These are phyloP conservation scores for Pseudogymnoascus sp. DNA, from an alignment of 2,329 filamentous ascomycete species.

Conservation along the genomic window DNA sequence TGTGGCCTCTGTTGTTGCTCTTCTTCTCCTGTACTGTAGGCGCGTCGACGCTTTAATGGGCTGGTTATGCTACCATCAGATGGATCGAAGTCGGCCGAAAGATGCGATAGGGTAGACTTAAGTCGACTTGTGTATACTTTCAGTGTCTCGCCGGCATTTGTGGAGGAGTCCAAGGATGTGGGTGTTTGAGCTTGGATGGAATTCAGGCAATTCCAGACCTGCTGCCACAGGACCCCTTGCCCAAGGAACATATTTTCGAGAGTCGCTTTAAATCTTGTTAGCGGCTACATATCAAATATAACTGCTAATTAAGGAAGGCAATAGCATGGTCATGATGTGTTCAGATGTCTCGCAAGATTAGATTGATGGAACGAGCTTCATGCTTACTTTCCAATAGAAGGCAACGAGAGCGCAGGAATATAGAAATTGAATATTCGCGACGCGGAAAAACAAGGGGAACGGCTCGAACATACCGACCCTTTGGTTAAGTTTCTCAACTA, in stretches of 20 bases:
- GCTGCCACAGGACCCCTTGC: slow-evolving; percentile 20
- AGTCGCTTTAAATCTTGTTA: background rate
- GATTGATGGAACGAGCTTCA: background rate
- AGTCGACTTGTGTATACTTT: slow-evolving; percentile 19
- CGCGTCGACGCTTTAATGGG: slow-evolving; percentile 14
- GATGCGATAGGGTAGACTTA: slow-evolving; percentile 17
- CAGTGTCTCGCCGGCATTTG: background rate
- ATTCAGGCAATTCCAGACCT: slow-evolving; percentile 19
- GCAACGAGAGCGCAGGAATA: background rate
- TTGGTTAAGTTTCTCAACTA: slow-evolving; percentile 29
- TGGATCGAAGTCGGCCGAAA: slow-evolving; percentile 20
- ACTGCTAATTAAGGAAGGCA: background rate
- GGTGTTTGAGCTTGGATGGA: slow-evolving; percentile 6
- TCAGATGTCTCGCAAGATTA: background rate
- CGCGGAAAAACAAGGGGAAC: background rate
- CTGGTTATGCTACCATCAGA: slow-evolving; percentile 17
- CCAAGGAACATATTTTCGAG: slow-evolving; percentile 21
- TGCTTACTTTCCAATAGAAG: background rate
- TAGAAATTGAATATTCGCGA: background rate
- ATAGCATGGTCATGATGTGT: background rate
- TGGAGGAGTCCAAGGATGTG: background rate
- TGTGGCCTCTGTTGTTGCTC: background rate
- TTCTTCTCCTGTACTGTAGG: background rate
- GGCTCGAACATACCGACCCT: slow-evolving; percentile 25
- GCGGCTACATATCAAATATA: slow-evolving; percentile 15